These are phyloP conservation scores for Passiflora organensis DNA, from an alignment of 345 rosid species.

Conservation along the genomic window DNA sequence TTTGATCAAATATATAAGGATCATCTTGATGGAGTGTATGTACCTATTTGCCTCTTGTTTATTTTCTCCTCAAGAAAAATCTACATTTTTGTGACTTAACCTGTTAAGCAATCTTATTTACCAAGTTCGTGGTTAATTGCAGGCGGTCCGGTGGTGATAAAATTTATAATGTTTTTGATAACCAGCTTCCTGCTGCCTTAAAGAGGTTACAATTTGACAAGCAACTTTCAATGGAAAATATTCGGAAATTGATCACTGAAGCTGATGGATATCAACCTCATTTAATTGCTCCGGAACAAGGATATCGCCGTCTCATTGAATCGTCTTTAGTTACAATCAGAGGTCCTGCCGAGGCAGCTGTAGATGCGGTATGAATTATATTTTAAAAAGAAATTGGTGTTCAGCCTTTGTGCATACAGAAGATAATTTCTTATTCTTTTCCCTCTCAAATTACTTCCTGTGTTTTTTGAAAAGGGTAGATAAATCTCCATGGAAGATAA, in stretches of 20 bases:
- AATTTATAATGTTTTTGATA: conserved; percentile 88
- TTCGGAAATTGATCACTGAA: conserved; percentile 92
- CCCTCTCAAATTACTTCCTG: no score
- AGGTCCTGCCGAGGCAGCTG: conserved; percentile 99
- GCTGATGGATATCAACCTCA: conserved; percentile 99
- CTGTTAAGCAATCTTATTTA: neutral
- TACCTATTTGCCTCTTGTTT: neutral
- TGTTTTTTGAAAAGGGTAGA: no score
- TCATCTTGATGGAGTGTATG: conserved; percentile 97
- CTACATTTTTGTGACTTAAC: neutral
- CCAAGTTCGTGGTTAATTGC: conserved; percentile 17
- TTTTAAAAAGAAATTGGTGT: neutral
- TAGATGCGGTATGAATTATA: conserved; percentile 75
- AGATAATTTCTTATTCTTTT: no score
- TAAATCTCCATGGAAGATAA: no score
- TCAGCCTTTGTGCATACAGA: no score
- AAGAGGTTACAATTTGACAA: conserved; percentile 97
- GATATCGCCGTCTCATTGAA: conserved; percentile 97
- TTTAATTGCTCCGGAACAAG: conserved; percentile 99
- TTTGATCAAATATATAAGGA: conserved; percentile 92
- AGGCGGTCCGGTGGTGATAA: conserved; percentile 99
- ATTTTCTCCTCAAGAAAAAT: neutral
- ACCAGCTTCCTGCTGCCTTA: conserved; percentile 98
- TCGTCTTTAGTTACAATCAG: conserved; percentile 77
- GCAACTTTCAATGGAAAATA: conserved; percentile 97